These are phyloP conservation scores for Helichrysum umbraculigerum DNA, from an alignment of 129 eudicot genomes.

Conservation along the genomic window DNA sequence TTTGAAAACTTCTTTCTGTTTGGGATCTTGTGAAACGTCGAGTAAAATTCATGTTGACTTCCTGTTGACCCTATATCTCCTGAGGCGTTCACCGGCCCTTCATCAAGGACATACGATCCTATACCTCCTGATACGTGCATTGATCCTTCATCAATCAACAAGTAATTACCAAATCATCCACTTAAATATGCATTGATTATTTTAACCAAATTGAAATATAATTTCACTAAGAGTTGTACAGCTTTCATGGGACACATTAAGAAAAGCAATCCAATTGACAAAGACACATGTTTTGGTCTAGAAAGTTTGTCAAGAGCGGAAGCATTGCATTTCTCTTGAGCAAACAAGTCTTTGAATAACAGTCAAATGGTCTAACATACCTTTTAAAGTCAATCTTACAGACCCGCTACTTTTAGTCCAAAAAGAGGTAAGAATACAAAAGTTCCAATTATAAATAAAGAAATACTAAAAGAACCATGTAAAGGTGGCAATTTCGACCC, in stretches of 20 bases:
- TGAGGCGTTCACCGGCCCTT: constrained; percentile 29
- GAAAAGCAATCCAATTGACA: not conserved
- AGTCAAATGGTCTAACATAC: not conserved
- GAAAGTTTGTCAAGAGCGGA: not conserved
- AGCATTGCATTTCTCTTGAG: not conserved
- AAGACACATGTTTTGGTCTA: not conserved
- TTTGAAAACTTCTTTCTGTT: constrained; percentile 64
- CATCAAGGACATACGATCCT: too few species aligned
- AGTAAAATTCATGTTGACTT: constrained; percentile 49
- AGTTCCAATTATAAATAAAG: not conserved
- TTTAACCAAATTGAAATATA: not conserved
- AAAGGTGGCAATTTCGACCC: not conserved
- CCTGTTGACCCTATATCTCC: constrained; percentile 15
- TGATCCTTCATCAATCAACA: constrained; percentile 35
- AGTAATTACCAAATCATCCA: not conserved
- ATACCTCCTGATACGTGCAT: too few species aligned
- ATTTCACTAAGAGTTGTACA: not conserved
- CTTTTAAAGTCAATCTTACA: not conserved
- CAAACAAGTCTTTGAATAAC: not conserved
- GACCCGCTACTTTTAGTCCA: not conserved
- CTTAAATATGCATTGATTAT: not conserved
- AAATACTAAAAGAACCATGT: not conserved
- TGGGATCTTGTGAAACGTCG: constrained; percentile 72
- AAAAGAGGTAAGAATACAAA: not conserved
- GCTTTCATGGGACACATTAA: not conserved